phyloP scores from a whole-genome alignment of 2,329 filamentous ascomycete genomes.

The Aureobasidium melanogenum region DNA sequence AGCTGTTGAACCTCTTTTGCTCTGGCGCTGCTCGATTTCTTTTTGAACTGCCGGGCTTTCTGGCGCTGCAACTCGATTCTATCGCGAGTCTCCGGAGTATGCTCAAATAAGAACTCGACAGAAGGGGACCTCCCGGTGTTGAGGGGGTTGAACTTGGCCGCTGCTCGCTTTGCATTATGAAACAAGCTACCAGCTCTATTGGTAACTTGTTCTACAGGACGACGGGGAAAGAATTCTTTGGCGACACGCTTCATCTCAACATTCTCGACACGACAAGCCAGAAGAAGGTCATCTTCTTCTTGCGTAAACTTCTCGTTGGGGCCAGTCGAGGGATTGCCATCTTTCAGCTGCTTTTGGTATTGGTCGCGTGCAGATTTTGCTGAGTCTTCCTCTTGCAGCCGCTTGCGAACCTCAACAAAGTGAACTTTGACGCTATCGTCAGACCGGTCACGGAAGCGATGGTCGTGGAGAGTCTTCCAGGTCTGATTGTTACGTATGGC shows the following conservation, averaged over 20 bases:
- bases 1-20: not conserved
- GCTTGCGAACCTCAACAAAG: not conserved
- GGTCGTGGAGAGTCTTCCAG: conserved; percentile 5
- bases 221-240: conserved; percentile 12
- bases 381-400: not conserved
- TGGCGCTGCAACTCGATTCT: not conserved
- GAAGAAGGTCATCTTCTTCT: conserved; percentile 11
- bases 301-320: conserved; percentile 7
- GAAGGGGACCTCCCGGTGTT: not conserved
- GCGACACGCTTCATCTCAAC: conserved; percentile 12
- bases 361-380: not conserved
- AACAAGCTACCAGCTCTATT: conserved; percentile 5
- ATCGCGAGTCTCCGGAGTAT: not conserved
- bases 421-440: conserved; percentile 3
- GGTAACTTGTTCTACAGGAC: not conserved
- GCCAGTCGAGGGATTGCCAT: conserved; percentile 3
- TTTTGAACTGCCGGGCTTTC: not conserved
- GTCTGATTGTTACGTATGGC: not conserved
- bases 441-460: not conserved
- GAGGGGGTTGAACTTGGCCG: not conserved
- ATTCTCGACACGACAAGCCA: conserved; percentile 9
- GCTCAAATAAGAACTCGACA: not conserved
- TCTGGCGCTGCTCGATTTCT: not conserved
- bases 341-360: not conserved
- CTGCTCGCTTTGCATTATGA: not conserved